Percentiles rank a stretch among this genome's conserved stretches.
Conservation (phyloP, 495 filamentous ascomycete genomes). For the Tetracladium marchalianum region DNA sequence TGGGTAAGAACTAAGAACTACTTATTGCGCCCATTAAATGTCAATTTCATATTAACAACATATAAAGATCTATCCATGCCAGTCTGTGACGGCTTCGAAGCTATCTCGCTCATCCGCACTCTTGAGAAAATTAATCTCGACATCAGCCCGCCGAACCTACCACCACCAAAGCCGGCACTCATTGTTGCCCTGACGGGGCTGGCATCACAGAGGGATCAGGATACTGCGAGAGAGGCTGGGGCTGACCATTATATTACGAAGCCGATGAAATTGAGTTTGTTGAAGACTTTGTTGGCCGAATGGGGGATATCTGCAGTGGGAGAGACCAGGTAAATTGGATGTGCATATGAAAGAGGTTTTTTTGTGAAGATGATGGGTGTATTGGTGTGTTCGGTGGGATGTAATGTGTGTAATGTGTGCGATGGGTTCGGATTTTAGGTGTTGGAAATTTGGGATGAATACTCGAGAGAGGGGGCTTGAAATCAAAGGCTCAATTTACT, state of each 20-base stretch:
- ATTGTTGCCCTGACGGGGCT: conserved; percentile 66
- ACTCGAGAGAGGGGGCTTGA: too few relatives aligned
- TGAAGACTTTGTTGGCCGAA: conserved; percentile 1
- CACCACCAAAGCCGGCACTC: conserved; percentile 23
- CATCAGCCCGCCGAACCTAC: background rate
- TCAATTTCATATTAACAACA: background rate
- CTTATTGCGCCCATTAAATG: background rate
- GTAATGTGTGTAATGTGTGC: too few relatives aligned
- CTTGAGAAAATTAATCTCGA: conserved; percentile 27
- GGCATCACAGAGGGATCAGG: conserved; percentile 47
- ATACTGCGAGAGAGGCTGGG: conserved; percentile 53
- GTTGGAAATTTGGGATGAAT: too few relatives aligned
- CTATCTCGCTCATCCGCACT: conserved; percentile 42
- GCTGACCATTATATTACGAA: conserved; percentile 63
- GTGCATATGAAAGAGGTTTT: too few relatives aligned
- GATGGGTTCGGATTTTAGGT: too few relatives aligned
- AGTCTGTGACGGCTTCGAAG: conserved; percentile 49
- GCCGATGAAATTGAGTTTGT: conserved; percentile 36
- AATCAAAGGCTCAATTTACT: too few relatives aligned
- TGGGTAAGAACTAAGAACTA: conserved; percentile 32
- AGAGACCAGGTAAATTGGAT: too few relatives aligned
- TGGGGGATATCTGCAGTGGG: background rate
- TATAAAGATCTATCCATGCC: conserved; percentile 51
- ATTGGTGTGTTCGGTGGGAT: too few relatives aligned
- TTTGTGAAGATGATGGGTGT: too few relatives aligned